Evolutionary conservation across 345 rosid genomes (phyloP), one percentile per base, ranked within the genome.

Genomic region (Citrus unshiu): DNA sequence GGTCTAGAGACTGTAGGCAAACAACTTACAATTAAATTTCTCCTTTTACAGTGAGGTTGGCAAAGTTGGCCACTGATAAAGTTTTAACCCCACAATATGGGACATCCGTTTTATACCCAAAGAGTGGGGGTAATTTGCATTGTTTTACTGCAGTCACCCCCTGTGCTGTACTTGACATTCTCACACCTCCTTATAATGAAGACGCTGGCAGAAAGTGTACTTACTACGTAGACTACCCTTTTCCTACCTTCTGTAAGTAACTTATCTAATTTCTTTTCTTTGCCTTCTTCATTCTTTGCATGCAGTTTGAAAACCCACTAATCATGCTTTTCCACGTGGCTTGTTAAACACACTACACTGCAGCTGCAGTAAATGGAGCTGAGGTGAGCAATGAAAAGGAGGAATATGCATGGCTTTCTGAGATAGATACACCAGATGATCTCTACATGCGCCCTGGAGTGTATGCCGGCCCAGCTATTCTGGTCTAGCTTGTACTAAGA

Each of bases 61-160:
- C 97, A 12, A 91, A 86, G 83, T 73, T 91, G 84, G 86, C 83
- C 0, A 87, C 78, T 18, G 97, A 96, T 76, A 87, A 87, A 83
- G 90, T 93, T 58, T 77, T 91, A 51, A 87, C 97, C 2, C 93
- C 95, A 25, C 91, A 93, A 71, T 88, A 91, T 9, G 87, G 76
- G 57, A 84, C 95, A 39, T 86, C 98, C 0, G 87, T 93, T 80
- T 83, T 96, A 87, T 89, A 90, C 81, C 98, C 98, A 21, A 91
- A 83, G 62, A 88, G 81, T 32, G 95, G 97, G 49, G 99, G 99
- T 56, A 96, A 96, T 85, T 78, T 96, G 81, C 99, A 96, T 84
- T 87, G 93, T 81, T 96, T 96, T 86, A 96, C 99, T 18, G 98
- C 98, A 14, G 79, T 94, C 75, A 84, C 95, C 54, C 97, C 99